Percentiles rank a stretch among this genome's conserved stretches.
These are phyloP conservation scores for Lepidium africanum DNA, from an alignment of 345 rosid genomes.

Conservation along the genomic window DNA sequence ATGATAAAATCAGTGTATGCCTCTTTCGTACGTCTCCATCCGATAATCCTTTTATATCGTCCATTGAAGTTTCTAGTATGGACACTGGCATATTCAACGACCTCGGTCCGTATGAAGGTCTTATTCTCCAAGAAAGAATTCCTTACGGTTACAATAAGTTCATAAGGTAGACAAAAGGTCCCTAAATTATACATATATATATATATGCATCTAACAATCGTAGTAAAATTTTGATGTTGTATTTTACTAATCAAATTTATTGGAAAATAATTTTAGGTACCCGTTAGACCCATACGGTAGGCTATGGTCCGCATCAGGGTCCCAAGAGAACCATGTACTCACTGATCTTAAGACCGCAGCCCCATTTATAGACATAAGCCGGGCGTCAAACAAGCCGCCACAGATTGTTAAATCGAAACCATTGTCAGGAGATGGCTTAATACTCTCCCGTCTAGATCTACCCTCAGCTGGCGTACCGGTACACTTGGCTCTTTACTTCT, in stretches of 20 bases:
- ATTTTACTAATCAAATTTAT: not conserved
- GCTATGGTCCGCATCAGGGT: not conserved
- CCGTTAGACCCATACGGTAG: conserved; percentile 1
- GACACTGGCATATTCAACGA: not conserved
- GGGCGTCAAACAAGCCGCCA: not conserved
- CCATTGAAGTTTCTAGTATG: conserved; percentile 12
- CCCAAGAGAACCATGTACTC: not conserved
- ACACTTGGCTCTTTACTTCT: conserved; percentile 14
- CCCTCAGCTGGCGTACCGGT: not conserved
- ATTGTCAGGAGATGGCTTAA: not conserved
- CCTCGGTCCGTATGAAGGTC: conserved; percentile 11
- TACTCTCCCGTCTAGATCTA: not conserved
- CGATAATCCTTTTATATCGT: not conserved
- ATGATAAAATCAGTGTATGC: conserved; percentile 1
- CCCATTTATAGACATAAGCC: not conserved
- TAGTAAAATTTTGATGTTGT: too few species aligned
- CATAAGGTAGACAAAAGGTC: not conserved
- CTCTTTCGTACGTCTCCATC: not conserved
- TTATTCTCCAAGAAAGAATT: not conserved
- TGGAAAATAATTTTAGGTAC: not conserved
- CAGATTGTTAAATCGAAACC: conserved; percentile 2
- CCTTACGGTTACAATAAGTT: not conserved
- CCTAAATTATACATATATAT: too few species aligned
- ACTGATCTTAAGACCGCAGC: not conserved
- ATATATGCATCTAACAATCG: not conserved